Evolutionary conservation across 2,329 filamentous ascomycete genomes (phyloP), one percentile per base, ranked within the genome.

Genomic region (Arthrobotrys pseudoclavata): DNA sequence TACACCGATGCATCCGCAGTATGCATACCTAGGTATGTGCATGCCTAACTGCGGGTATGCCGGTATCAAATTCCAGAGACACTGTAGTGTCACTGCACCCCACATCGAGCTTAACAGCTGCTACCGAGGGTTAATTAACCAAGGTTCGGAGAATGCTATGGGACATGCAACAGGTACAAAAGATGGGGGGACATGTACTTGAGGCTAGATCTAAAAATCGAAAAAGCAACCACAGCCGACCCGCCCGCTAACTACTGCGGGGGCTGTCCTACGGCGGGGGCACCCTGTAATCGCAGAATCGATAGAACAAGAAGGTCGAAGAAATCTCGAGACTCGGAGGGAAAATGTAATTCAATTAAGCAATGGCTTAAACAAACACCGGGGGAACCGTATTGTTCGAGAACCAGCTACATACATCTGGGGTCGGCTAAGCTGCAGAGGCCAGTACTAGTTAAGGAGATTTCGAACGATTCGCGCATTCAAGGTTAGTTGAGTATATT

Each of bases 161-260:
- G 34, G 40, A 42, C 34, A 40, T 40, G 12, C 7, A 40, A 13
- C 12, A 40, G 34, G 34, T 9, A 40, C 4, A 18, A 42, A 42
- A 42, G 40, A 42, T 2, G 13, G 42, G 42, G 42, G 42, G 42
- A 45, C n/a, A 45, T 42, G 40, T 42, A 13, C 40, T n/a, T 42
- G 2, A 42, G n/a, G 13, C 15, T 42, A 18, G 15, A 40, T 40
- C 15, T 10, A 12, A 4, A 45, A 45, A 7, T 9, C 42, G n/a
- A 45, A 45, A 45, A 45, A 45, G 42, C 42, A 45, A 45, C 42
- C 15, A 45, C 42, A 20, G 42, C 42, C 42, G 42, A 45, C 42
- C n/a, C n/a, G 42, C n/a, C 42, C 42, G 42, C 42, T 45, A 45
- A 20, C n/a, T 45, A 3, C 4, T 45, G 42, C 42, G 42, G 42